Percentiles rank a stretch among this genome's conserved stretches.
Conservation (phyloP, 169 alveolate species). For the Plasmodium coatneyi region DNA sequence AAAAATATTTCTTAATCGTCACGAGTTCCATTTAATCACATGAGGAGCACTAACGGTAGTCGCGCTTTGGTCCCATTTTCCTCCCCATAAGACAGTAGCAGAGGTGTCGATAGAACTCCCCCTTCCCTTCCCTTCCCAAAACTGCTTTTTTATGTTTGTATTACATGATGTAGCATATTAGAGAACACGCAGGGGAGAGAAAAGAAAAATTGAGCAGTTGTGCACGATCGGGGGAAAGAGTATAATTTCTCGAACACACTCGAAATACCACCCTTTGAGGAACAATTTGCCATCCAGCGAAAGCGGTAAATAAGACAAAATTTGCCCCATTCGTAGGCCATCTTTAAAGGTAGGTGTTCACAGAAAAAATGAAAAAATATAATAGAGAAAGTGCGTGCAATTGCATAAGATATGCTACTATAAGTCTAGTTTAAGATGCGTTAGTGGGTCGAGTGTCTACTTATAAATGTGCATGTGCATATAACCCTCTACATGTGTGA, state of each 20-base stretch:
- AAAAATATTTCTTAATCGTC: neutral
- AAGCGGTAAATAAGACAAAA: neutral
- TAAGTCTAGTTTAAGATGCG: neutral
- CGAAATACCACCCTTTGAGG: neutral
- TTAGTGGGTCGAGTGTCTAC: neutral
- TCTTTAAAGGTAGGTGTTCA: neutral
- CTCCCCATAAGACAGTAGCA: conserved; percentile 24
- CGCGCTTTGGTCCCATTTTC: neutral
- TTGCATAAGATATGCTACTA: neutral
- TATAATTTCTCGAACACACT: neutral
- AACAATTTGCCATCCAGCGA: neutral
- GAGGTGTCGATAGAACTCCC: neutral
- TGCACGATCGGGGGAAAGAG: neutral
- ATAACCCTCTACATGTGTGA: neutral
- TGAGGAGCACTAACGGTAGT: neutral
- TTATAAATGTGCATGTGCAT: neutral
- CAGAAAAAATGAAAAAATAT: neutral
- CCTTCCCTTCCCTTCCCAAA: neutral
- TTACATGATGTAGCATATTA: neutral
- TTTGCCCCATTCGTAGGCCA: neutral
- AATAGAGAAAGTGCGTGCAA: neutral
- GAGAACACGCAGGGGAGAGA: neutral
- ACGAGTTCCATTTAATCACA: neutral
- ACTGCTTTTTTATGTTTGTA: neutral
- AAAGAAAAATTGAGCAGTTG: neutral